Conservation (phyloP, 305 asterid species). For the Ilex paraguariensis region DNA sequence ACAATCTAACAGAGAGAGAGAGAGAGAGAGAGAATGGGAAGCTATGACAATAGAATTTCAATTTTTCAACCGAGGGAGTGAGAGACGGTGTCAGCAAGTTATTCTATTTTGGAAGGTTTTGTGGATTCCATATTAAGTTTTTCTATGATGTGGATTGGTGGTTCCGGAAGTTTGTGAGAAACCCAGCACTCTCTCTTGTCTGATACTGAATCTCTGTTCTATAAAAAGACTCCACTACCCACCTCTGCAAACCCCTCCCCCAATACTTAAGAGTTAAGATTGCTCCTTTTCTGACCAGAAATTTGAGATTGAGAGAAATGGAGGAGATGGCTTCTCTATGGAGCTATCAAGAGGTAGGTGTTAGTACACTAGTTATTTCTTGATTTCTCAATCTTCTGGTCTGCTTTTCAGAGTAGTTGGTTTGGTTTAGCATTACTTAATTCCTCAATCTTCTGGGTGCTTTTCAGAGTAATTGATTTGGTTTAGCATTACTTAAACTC, state of each 20-base stretch:
- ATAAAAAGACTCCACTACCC: conserved; percentile 23
- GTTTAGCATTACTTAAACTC: too few relatives aligned
- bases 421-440: neutral
- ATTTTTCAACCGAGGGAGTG: neutral
- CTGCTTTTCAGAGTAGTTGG: too few relatives aligned
- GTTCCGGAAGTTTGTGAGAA: conserved; percentile 11
- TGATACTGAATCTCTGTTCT: conserved; percentile 13
- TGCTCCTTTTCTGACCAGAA: conserved; percentile 9
- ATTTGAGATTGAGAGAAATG: conserved; percentile 23
- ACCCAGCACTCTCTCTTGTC: neutral
- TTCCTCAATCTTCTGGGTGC: neutral
- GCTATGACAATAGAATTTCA: neutral
- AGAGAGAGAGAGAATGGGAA: neutral
- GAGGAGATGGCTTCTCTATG: conserved; percentile 57
- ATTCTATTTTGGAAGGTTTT: conserved; percentile 30
- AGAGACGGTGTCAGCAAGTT: conserved; percentile 15
- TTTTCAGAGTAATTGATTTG: neutral
- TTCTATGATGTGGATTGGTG: conserved; percentile 16
- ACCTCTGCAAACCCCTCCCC: conserved; percentile 14
- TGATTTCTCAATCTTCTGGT: neutral
- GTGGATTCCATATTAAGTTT: conserved; percentile 27
- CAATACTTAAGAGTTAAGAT: neutral
- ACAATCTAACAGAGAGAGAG: neutral
- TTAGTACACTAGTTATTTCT: neutral
- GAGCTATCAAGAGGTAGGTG: conserved; percentile 58